Evolutionary conservation across 768 basidiomycete species (phyloP), one percentile per base, ranked within the genome.

Genomic region (Vishniacozyma victoriae): DNA sequence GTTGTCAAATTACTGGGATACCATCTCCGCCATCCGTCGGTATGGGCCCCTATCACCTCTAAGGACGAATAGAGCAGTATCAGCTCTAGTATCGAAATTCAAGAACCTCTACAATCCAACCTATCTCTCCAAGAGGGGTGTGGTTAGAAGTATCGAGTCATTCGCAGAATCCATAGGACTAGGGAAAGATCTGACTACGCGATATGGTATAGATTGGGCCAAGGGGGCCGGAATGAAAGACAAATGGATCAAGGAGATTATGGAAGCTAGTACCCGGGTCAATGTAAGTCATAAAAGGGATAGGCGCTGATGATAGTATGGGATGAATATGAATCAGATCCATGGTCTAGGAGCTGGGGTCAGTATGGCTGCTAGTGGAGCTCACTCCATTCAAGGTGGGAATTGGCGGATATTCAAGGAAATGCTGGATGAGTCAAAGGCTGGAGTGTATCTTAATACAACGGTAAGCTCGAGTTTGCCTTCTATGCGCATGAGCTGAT

Each of bases 381-480:
- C 87, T 0, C 72, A 75, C 3, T 76, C 78, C 12, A 79, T 93
- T 37, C 70, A 76, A 51, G 84, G 86, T 5, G 93, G 93, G 4
- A 93, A 95, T 70, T 85, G 78, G 70, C 80, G 80, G 59, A 78
- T 96, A 27, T 96, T 96, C 59, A 83, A 88, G 55, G 73, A 81
- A 42, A 92, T 97, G 73, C 63, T 92, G 43, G 75, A 80, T 14
- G 75, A 74, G 9, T 86, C 87, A 2, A 75, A 76, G 9, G 87
- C 93, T 12, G 79, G 78, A 4, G 67, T 91, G 3, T 77, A 79
- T 55, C 76, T 93, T 1, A 80, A 84, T 46, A 86, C 86, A 0
- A 74, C 80, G 48, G 88, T 88, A 59, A 59, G 61, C 24, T 14
- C n/a, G 12, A 24, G 15, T 15, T 2, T 18, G 35, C 6, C 29